Evolutionary conservation across 129 eudicot genomes (phyloP), one percentile per base, ranked within the genome.

Genomic region (Flaveria trinervia): DNA sequence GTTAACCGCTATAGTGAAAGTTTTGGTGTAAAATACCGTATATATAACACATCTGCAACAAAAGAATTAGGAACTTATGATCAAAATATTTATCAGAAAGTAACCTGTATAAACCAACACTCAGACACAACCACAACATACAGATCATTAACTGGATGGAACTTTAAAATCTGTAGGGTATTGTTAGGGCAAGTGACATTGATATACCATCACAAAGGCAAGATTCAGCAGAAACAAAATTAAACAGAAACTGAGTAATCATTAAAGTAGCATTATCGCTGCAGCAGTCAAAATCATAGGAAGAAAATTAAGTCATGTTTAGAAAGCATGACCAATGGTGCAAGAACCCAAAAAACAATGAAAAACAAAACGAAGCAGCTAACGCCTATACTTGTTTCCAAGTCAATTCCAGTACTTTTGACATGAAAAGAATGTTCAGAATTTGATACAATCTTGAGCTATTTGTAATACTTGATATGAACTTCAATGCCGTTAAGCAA

Each of bases 361-460:
- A 33, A 65, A 54, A 73, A 56, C 22, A 52, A 72, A 10, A 22
- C 46, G 5, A 20, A 69, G 18, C n/a, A 41, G 30, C 71, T 22
- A 41, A 44, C 56, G 5, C 18, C 77, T 72, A 72, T 52, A 73
- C 54, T 55, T 55, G 67, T 71, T 52, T 51, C 41, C 33, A 9
- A 30, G 65, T 55, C 76, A 33, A 54, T 36, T 17, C 77, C 68
- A 36, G 17, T 56, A 54, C 26, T 36, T 30, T 18, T 17, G 1
- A 72, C n/a, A 59, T 1, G 36, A 22, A 54, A 52, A 52, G 10
- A 17, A 33, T 52, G 16, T 4, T 56, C 20, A 57, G 26, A 51
- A 28, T 71, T 16, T 12, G 13, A 51, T 51, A 71, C 48, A 71
- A n/a, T 33, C 65, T 52, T 10, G 14, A n/a, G 77, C 54, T 41